Conservation (phyloP, 2,329 filamentous ascomycete species). For the Tolypocladium tundrense region DNA sequence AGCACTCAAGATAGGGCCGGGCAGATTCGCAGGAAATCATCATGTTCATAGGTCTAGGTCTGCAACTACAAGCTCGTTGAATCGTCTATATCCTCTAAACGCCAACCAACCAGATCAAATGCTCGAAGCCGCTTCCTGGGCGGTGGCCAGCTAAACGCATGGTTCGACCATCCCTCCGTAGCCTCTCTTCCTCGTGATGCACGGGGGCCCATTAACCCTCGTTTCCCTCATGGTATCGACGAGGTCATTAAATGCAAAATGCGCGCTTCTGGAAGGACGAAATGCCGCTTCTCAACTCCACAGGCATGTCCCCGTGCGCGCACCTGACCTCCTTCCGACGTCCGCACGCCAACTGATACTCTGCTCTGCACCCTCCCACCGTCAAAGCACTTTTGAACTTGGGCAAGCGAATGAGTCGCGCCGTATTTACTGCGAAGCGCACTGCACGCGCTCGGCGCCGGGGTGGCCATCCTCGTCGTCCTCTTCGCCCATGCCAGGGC, state of each 20-base stretch:
- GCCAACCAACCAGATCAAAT: slow-evolving; percentile 24
- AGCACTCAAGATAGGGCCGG: background rate
- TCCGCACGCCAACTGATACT: background rate
- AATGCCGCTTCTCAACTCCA: slow-evolving; percentile 2
- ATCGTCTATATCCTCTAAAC: slow-evolving; percentile 29
- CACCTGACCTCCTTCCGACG: slow-evolving; percentile 3
- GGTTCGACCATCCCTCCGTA: background rate
- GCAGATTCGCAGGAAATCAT: slow-evolving; percentile 6
- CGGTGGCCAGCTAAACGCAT: slow-evolving; percentile 4
- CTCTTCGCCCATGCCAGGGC: slow-evolving; percentile 53
- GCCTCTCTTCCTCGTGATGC: background rate
- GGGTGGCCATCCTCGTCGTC: slow-evolving; percentile 69
- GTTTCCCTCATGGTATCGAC: slow-evolving; percentile 8
- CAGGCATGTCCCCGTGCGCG: slow-evolving; percentile 9
- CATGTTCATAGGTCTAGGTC: slow-evolving; percentile 19
- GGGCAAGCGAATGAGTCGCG: background rate
- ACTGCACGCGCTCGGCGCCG: slow-evolving; percentile 73
- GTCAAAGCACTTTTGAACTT: background rate
- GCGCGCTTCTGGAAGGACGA: slow-evolving; percentile 4
- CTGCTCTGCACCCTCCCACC: background rate
- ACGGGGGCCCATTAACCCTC: background rate
- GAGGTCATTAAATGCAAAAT: slow-evolving; percentile 6
- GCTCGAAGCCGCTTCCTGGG: slow-evolving; percentile 11
- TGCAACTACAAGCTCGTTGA: slow-evolving; percentile 21
- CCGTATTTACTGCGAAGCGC: slow-evolving; percentile 65